Base-by-base conservation (phyloP, 805 yeast genomes). In the Kodamaea hsintzibuensis region DNA sequence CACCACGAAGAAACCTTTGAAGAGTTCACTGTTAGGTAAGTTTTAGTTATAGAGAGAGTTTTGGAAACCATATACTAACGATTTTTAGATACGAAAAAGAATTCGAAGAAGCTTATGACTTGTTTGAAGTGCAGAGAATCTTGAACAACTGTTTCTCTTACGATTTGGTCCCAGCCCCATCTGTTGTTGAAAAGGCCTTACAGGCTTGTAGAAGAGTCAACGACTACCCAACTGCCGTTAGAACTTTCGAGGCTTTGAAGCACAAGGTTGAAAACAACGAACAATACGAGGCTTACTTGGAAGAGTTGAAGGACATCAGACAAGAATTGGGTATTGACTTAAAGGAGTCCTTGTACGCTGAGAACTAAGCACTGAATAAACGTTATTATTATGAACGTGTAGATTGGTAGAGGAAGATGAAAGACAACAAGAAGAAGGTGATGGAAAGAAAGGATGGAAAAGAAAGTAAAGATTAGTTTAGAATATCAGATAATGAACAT, bases 121-220 rank as follows among this genome's bases (percentile, higher is more conserved):
- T 76, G 62, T 76, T 76, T 57, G 80, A 76, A 65, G 78, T 75
- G 35, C 82, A 83, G 80, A 90, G 99, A 82, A 92, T 95, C 57
- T 84, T 95, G 72, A 95, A 96, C 86, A 95, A 95, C 81, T 91
- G 96, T 76, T 95, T 95, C 81, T 89, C 98, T 13, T 95, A 95
- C 81, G 99, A 95, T 78, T 84, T 95, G 75, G 99, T 95, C 54
- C 99, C 99, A 62, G 93, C 99, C 30, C 99, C 99, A 62, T 84
- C 88, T 58, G 98, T 95, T 59, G 82, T 95, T 69, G 97, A 90
- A 78, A 89, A 88, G 77, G 99, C 99, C 48, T 82, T 95, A 71
- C 86, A 89, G 79, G 99, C 99, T 47, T 92, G 98, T 65, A 92
- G 99, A 86, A 90, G 98, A 79, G 98, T 95, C 63, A 91, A 95